phyloP scores from a whole-genome alignment of 768 basidiomycete genomes.

The Ramaria sp. region DNA sequence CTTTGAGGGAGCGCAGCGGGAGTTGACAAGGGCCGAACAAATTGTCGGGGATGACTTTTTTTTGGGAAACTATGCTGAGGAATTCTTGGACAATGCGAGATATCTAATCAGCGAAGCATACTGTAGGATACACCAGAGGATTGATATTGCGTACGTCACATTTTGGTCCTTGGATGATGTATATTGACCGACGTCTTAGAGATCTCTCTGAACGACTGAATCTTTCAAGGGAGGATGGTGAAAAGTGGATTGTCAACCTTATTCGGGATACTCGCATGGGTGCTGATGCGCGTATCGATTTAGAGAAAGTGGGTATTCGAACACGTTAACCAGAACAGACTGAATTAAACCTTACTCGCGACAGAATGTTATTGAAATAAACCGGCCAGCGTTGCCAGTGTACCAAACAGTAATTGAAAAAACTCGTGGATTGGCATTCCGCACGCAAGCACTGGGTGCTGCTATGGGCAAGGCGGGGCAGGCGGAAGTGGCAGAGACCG shows the following conservation, averaged over 20 bases:
- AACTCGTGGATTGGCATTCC: slow-evolving; percentile 82
- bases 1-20: slow-evolving; percentile 86
- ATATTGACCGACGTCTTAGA: slow-evolving; percentile 26
- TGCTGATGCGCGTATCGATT: slow-evolving; percentile 93
- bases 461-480: slow-evolving; percentile 40
- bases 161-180: background rate
- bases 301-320: slow-evolving; percentile 63
- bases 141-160: slow-evolving; percentile 64
- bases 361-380: slow-evolving; percentile 94
- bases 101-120: slow-evolving; percentile 96
- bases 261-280: slow-evolving; percentile 96
- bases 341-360: slow-evolving; percentile 10
- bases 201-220: slow-evolving; percentile 91
- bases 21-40: slow-evolving; percentile 64
- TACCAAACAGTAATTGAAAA: slow-evolving; percentile 95
- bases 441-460: slow-evolving; percentile 82
- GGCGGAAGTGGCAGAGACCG: background rate
- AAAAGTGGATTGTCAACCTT: slow-evolving; percentile 99
- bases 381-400: slow-evolving; percentile 77
- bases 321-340: background rate
- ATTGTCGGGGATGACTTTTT: slow-evolving; percentile 93
- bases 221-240: slow-evolving; percentile 88
- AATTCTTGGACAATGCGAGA: slow-evolving; percentile 93
- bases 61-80: slow-evolving; percentile 79
- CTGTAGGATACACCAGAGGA: slow-evolving; percentile 91